phyloP scores from a whole-genome alignment of 345 rosid genomes.

The Gossypium bickii region DNA sequence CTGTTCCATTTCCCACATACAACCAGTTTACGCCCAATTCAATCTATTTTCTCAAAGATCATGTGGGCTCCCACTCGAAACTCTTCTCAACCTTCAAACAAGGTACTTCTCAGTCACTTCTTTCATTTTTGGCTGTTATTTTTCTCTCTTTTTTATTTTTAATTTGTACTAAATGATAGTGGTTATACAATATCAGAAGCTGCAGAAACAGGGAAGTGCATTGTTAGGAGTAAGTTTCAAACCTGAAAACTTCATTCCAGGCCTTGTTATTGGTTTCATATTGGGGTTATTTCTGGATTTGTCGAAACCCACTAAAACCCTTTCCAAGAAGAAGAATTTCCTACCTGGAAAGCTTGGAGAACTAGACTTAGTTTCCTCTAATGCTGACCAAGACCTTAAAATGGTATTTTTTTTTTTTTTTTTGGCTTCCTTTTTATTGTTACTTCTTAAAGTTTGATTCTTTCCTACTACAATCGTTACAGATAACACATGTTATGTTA shows the following conservation, averaged over 20 bases:
- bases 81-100: conserved; percentile 24
- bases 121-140: background rate
- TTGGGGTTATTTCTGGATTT: conserved; percentile 74
- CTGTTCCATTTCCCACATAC: background rate
- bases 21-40: background rate
- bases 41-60: background rate
- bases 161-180: background rate
- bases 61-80: conserved; percentile 36
- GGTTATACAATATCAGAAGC: conserved; percentile 21
- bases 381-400: conserved; percentile 68
- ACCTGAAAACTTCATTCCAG: conserved; percentile 76
- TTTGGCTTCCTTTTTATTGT: background rate
- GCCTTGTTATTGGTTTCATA: conserved; percentile 79
- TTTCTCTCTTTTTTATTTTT: background rate
- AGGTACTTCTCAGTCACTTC: conserved; percentile 20
- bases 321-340: conserved; percentile 49
- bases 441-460: background rate
- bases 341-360: conserved; percentile 52
- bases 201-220: conserved; percentile 48
- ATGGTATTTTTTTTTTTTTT: conserved; percentile 38
- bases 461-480: background rate
- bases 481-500: background rate
- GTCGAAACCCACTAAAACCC: conserved; percentile 38
- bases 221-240: conserved; percentile 61
- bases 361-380: conserved; percentile 30